Conservation (phyloP, 371 early-diverging fungal genomes). For the Haplosporangium sp. region DNA sequence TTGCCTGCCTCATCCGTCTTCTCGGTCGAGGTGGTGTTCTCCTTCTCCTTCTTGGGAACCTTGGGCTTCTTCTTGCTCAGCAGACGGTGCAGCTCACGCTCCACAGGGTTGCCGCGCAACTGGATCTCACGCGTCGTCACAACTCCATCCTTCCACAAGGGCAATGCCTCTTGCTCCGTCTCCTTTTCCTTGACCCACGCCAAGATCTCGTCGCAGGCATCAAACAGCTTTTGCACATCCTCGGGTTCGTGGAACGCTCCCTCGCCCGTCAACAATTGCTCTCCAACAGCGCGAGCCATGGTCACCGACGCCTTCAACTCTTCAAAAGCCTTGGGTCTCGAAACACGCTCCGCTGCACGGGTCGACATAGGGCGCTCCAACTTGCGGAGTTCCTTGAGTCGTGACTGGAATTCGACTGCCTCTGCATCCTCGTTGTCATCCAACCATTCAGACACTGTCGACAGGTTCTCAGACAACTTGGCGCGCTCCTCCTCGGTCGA, state of each 20-base stretch:
- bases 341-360: constrained; percentile 70
- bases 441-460: constrained; percentile 89
- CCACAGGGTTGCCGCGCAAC: constrained; percentile 51
- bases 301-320: constrained; percentile 59
- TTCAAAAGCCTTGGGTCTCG: constrained; percentile 71
- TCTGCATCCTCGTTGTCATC: constrained; percentile 80
- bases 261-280: constrained; percentile 58
- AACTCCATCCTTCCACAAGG: constrained; percentile 71
- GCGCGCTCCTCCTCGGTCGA: constrained; percentile 80
- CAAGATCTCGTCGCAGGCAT: constrained; percentile 59
- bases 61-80: constrained; percentile 73
- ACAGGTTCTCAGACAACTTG: constrained; percentile 65
- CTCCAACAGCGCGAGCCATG: constrained; percentile 58
- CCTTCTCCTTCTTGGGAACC: constrained; percentile 51
- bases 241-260: constrained; percentile 69
- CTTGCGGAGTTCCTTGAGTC: constrained; percentile 62
- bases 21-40: constrained; percentile 31
- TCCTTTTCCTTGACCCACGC: constrained; percentile 74
- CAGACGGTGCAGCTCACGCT: constrained; percentile 63
- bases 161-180: constrained; percentile 69
- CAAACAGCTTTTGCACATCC: constrained; percentile 66
- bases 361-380: constrained; percentile 74
- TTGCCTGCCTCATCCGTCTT: constrained; percentile 28
- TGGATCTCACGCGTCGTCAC: constrained; percentile 68
- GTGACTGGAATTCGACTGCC: constrained; percentile 59